These are phyloP conservation scores for Trifolium pratense DNA, from an alignment of 306 rosid genomes.

Conservation along the genomic window DNA sequence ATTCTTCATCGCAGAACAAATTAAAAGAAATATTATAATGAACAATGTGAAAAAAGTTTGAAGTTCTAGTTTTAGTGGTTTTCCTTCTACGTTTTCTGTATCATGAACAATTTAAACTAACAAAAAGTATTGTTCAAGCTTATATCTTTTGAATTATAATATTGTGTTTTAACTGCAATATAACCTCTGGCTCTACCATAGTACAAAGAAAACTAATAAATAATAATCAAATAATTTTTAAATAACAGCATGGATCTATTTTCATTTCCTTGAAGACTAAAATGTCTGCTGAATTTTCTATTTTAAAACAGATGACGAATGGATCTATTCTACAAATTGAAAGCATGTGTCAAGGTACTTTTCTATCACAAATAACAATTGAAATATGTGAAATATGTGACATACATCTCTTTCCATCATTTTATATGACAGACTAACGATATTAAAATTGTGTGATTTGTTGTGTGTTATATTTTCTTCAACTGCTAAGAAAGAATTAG, in stretches of 20 bases:
- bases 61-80: background rate
- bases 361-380: slow-evolving; percentile 8
- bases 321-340: background rate
- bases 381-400: background rate
- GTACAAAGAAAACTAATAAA: slow-evolving; percentile 21
- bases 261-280: slow-evolving; percentile 28
- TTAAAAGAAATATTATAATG: slow-evolving; percentile 1
- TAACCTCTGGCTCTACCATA: slow-evolving; percentile 1
- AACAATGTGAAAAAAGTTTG: slow-evolving; percentile 4
- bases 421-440: background rate
- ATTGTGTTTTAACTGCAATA: background rate
- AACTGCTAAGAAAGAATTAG: background rate
- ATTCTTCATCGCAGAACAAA: slow-evolving; percentile 7
- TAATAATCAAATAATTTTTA: background rate
- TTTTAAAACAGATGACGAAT: slow-evolving; percentile 1
- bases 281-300: background rate
- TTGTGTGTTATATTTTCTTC: background rate
- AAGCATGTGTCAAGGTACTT: background rate
- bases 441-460: slow-evolving; percentile 2
- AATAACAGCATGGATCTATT: background rate
- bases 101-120: slow-evolving; percentile 19
- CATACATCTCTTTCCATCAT: background rate
- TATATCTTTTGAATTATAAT: slow-evolving; percentile 10
- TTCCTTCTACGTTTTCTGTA: slow-evolving; percentile 1
- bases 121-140: slow-evolving; percentile 6